phyloP scores from a whole-genome alignment of 139 green algal genomes.

The Chlorella vulgaris region DNA sequence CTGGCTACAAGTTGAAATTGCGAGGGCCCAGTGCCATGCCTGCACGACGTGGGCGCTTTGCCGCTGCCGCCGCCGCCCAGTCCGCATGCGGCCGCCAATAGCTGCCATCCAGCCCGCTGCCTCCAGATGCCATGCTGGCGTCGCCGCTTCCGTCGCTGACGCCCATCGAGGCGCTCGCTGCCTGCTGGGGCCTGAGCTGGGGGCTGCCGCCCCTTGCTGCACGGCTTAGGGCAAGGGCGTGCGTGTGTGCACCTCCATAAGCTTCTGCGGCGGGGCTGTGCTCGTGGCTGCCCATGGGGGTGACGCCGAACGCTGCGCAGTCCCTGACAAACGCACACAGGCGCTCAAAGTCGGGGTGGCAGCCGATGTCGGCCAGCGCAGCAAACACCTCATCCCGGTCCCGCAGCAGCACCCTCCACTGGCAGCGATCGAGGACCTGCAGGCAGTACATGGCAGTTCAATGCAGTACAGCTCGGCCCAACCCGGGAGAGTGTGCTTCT shows the following conservation, averaged over 20 bases:
- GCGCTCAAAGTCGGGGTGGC: neutral
- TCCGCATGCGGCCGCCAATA: neutral
- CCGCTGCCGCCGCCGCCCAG: neutral
- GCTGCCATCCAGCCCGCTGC: slow-evolving; percentile 2
- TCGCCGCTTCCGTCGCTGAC: no score
- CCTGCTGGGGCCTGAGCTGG: neutral
- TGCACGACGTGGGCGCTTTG: neutral
- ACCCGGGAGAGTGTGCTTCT: neutral
- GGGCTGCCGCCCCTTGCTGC: neutral
- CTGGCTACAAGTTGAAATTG: neutral
- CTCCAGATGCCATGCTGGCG: neutral
- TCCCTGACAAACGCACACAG: neutral
- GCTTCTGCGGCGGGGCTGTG: neutral
- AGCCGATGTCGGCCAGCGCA: neutral
- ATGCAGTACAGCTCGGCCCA: no score
- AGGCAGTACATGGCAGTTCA: neutral
- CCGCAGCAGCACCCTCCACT: slow-evolving; percentile 15
- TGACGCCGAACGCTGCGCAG: neutral
- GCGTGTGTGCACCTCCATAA: neutral
- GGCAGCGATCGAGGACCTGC: slow-evolving; percentile 21
- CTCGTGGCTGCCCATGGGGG: slow-evolving; percentile 2
- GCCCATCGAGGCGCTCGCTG: no score
- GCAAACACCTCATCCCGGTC: neutral
- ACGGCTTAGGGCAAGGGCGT: neutral
- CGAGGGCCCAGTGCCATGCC: neutral